Conservation (phyloP, 2,329 filamentous ascomycete species). For the Macrophomina tecta region DNA sequence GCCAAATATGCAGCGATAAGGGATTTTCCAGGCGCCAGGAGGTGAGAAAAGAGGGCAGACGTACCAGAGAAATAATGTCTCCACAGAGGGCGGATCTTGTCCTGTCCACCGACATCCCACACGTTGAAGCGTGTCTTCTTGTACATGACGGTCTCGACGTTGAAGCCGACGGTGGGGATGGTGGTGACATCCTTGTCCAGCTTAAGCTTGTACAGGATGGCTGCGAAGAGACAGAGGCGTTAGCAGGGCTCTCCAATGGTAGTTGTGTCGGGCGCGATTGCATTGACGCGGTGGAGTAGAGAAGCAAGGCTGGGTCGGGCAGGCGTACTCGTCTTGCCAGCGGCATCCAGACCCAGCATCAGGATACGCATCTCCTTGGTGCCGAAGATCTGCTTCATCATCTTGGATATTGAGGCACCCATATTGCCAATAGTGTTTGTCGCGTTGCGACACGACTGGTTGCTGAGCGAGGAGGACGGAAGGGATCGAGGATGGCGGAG, state of each 20-base stretch:
- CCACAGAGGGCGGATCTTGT: constrained; percentile 99
- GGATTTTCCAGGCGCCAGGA: background rate
- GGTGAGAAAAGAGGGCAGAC: background rate
- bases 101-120: constrained; percentile 99
- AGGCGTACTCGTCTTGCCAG: constrained; percentile 84
- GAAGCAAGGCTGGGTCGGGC: constrained; percentile 10
- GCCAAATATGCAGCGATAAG: constrained; percentile 5
- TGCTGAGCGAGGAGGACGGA: background rate
- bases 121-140: constrained; percentile 99
- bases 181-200: constrained; percentile 99
- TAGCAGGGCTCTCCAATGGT: constrained; percentile 8
- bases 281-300: constrained; percentile 12
- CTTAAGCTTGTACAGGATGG: constrained; percentile 99
- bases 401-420: constrained; percentile 89
- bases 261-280: background rate
- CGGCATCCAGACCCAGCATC: constrained; percentile 96
- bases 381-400: constrained; percentile 99
- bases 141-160: constrained; percentile 99
- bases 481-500: constrained; percentile 14
- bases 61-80: constrained; percentile 94
- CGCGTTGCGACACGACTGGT: constrained; percentile 14
- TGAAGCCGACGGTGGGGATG: constrained; percentile 99
- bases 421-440: constrained; percentile 63
- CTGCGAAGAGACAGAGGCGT: constrained; percentile 37
- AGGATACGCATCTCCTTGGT: constrained; percentile 98